Base-by-base conservation (phyloP, 2,329 filamentous ascomycete species). In the Diaporthe humulicola region DNA sequence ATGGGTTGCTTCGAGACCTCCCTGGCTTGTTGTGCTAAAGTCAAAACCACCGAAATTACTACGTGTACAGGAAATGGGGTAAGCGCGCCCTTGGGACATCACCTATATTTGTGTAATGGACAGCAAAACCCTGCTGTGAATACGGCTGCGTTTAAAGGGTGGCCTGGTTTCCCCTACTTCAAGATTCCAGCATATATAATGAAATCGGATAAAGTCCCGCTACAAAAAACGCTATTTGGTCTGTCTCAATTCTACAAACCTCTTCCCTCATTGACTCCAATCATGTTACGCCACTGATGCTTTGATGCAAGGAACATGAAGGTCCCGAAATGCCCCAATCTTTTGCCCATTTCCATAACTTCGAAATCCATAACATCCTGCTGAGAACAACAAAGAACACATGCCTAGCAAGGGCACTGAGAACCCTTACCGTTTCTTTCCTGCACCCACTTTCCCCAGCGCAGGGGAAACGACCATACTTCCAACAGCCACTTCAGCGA, bases 401-500 rank as follows among this genome's bases (percentile, higher is more conserved):
- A 25, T 17, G 12, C 19, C 30, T 38, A 9, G 36, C 8, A 25
- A 25, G 7, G 30, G 64, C 45, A 28, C 30, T 28, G 45, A 38
- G 56, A 71, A 38, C 15, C 17, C 70, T 42, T 54, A 64, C 19
- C 66, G 56, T 71, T 60, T 73, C 74, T 45, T 70, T 14, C 70
- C 64, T 4, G 57, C 58, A 28, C 61, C 38, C n/a, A 64, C 56
- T 25, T 57, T 72, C 9, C 54, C 58, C 17, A 76, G 40, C 1
- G 78, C 73, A 1, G 80, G 80, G 22, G 73, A 74, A 1, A 80
- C 74, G 2, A 81, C 75, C 3, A 78, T 70, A 30, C 64, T 78
- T 28, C 60, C 76, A 14, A 81, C 76, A 3, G 78, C 78, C 10
- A 76, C 75, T 73, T 81, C 79, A 12, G 79, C 77, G 3, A 77